Evolutionary conservation across 495 filamentous ascomycete genomes (phyloP), one percentile per base, ranked within the genome.

Genomic region (Talaromyces borbonicus): DNA sequence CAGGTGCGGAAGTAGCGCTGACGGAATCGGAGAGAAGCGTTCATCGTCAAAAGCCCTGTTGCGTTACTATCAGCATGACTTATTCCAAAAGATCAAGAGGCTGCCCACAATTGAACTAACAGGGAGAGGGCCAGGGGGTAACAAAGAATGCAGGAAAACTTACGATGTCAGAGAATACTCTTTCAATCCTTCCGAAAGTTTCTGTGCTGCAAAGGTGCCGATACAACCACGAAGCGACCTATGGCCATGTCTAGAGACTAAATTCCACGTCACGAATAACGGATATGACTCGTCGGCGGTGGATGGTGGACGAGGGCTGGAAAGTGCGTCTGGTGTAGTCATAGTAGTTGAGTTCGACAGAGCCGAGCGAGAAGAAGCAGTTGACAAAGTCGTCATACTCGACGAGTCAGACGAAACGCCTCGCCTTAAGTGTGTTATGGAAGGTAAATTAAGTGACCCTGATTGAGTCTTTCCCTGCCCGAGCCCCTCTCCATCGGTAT

Each of bases 201-300:
- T 74, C 56, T 88, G 84, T 4, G 79, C 59, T 48, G 92, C 88
- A 57, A 97, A 97, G 0, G 92, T 98, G 51, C 92, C 92, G 55
- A 98, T 98, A 72, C 92, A 98, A 24, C 92, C 92, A 37, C 92
- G 84, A 12, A 98, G 74, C 26, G 74, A 78, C 52, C 79, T 81
- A 46, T 73, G 60, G 12, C 75, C 77, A 47, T 74, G 73, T 19
- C 69, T 69, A 3, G 76, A 78, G 22, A 85, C 43, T 1, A 77
- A 85, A 61, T 95, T 94, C 92, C 93, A 98, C 0, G 92, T 97
- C 11, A 98, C 85, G 60, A 98, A 98, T 11, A 98, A 71, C 4
- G 92, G 92, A 36, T 48, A 48, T 5, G 14, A 29, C 42, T 47
- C 18, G 4, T 52, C 47, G n/a, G 46, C 27, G 8, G 35, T 33